Percentiles rank a stretch among this genome's conserved stretches.
Conservation (phyloP, 139 green algal genomes). For the Closterium sp. region DNA sequence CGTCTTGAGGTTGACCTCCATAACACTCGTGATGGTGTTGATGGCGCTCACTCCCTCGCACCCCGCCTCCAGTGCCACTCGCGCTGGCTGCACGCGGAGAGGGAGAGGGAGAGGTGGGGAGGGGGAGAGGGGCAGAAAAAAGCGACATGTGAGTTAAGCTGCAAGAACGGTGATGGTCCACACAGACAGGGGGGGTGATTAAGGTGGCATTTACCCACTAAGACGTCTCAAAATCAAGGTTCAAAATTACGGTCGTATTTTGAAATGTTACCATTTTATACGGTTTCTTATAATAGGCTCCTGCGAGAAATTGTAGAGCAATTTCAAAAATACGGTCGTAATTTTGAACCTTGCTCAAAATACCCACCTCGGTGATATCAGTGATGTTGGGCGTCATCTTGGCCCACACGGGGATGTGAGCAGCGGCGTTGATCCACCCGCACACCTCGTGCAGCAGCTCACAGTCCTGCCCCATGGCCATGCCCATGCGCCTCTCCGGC, state of each 20-base stretch:
- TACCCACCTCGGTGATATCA: too few relatives aligned
- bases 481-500: constrained; percentile 71
- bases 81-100: constrained; percentile 19
- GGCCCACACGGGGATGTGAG: constrained; percentile 89
- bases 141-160: too few relatives aligned
- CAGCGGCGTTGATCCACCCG: constrained; percentile 81
- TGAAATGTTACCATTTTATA: too few relatives aligned
- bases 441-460: constrained; percentile 76
- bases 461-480: constrained; percentile 80
- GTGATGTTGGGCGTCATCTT: constrained; percentile 99
- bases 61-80: constrained; percentile 55
- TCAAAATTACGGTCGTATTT: too few relatives aligned
- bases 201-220: too few relatives aligned
- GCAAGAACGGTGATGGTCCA: too few relatives aligned
- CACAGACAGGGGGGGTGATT: too few relatives aligned
- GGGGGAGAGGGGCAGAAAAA: background rate
- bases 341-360: too few relatives aligned
- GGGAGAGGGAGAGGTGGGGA: background rate
- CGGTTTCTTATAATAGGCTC: too few relatives aligned
- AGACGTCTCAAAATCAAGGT: too few relatives aligned
- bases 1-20: constrained; percentile 87
- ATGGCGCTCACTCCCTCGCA: constrained; percentile 75
- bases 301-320: too few relatives aligned
- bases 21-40: constrained; percentile 86
- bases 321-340: too few relatives aligned